Conservation (phyloP, 768 basidiomycete species). For the Pisolithus orientalis region DNA sequence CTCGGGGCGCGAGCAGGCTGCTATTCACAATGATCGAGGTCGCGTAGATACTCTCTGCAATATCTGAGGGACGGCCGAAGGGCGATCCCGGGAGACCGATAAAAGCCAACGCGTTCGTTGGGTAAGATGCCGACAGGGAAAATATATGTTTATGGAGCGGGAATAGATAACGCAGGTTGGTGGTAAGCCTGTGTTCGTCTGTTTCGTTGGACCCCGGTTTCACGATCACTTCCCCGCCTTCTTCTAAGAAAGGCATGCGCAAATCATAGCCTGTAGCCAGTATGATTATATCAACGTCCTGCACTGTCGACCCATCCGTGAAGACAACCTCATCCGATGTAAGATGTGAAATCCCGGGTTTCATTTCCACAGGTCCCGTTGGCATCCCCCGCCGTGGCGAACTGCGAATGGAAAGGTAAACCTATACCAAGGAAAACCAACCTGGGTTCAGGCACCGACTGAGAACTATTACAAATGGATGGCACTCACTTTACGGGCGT, state of each 20-base stretch:
- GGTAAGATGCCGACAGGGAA: too few relatives aligned
- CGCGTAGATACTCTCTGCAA: conserved; percentile 44
- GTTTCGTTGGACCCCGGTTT: too few relatives aligned
- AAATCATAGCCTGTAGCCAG: conserved; percentile 53
- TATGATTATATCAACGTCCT: conserved; percentile 40
- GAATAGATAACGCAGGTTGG: too few relatives aligned
- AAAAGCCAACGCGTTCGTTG: too few relatives aligned
- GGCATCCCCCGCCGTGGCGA: conserved; percentile 4
- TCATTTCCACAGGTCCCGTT: conserved; percentile 21
- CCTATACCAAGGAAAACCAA: conserved; percentile 11
- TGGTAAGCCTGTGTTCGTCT: too few relatives aligned
- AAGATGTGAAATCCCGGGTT: conserved; percentile 46
- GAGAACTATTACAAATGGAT: not conserved
- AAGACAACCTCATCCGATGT: conserved; percentile 40
- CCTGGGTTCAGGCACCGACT: not conserved
- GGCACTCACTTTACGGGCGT: conserved; percentile 36
- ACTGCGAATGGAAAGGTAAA: conserved; percentile 33
- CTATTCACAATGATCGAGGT: conserved; percentile 40
- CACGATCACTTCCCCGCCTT: too few relatives aligned
- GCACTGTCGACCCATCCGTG: conserved; percentile 35
- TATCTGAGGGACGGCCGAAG: conserved; percentile 35
- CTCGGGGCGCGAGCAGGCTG: conserved; percentile 34
- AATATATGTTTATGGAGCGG: too few relatives aligned
- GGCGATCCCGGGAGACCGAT: conserved; percentile 17
- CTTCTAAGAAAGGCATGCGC: conserved; percentile 18